Evolutionary conservation across 2,329 filamentous ascomycete genomes (phyloP).

Genomic region (Colletotrichum sp.): DNA sequence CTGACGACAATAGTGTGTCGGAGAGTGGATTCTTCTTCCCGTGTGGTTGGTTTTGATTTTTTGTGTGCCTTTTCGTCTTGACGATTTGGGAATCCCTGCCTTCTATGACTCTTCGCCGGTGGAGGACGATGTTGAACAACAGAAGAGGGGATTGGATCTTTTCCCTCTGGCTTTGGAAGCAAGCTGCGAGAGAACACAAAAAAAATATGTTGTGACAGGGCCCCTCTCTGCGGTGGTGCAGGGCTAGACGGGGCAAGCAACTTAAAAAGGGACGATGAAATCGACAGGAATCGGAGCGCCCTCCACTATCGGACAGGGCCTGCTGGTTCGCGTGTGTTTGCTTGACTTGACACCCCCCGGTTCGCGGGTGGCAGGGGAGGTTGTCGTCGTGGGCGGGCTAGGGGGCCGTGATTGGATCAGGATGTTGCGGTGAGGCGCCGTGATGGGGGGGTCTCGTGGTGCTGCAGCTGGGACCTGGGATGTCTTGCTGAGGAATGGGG

Average conservation of each 20-base stretch:
- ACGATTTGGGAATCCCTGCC: not conserved
- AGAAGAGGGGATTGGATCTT: not conserved
- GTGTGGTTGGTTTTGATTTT: not conserved
- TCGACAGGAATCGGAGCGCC: not conserved
- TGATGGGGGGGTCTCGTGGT: constrained; percentile 10
- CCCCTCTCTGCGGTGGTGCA: not conserved
- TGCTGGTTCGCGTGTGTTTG: not conserved
- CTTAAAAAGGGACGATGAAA: not conserved
- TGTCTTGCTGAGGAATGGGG: constrained; percentile 22
- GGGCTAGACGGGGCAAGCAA: constrained; percentile 4
- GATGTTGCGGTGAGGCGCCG: constrained; percentile 20
- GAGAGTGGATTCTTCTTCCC: not conserved
- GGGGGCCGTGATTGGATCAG: constrained; percentile 17
- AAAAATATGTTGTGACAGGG: not conserved
- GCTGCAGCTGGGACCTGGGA: constrained; percentile 19
- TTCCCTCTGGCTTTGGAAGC: not conserved
- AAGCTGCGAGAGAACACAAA: not conserved
- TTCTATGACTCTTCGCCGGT: not conserved
- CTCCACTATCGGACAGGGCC: not conserved
- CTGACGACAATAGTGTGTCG: constrained; percentile 11
- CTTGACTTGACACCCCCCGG: not conserved
- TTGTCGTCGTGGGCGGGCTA: constrained; percentile 14
- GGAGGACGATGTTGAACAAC: not conserved
- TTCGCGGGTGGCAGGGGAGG: constrained; percentile 13
- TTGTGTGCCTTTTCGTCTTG: not conserved